Base-by-base conservation (phyloP, 163 green algal genomes). In the Trebouxia gelatinosa region DNA sequence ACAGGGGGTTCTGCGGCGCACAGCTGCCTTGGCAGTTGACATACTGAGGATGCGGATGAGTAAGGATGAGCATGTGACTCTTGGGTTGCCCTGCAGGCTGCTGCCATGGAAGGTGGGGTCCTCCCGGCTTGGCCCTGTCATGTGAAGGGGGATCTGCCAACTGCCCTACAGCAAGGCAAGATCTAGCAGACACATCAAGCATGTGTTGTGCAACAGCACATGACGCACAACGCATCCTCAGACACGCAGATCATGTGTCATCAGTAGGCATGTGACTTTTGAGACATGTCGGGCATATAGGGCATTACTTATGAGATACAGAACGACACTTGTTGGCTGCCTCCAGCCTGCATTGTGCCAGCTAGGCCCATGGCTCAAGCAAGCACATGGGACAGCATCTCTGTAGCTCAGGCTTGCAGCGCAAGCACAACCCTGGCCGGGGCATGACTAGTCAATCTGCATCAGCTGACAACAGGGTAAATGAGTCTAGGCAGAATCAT, bases 31-130 rank as follows among this genome's bases (percentile, higher is more conserved):
- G 16, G 59, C 66, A 32, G 38, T n/a, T 54, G 26, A 34, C 43
- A 75, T 59, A 13, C 62, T 82, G 23, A 87, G 39, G 17, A 90
- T 48, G n/a, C 84, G 74, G 34, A 92, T 54, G 40, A 92, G 82
- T 74, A 92, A 65, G 16, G 81, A 87, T 28, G 87, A 80, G 64
- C 88, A 92, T 0, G 85, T 80, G 70, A 92, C 50, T 13, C 88
- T 70, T 3, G 85, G 79, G 3, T 78, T 64, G 31, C 34, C 57
- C 7, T 89, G 83, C 51, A 91, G 74, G 70, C 58, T 85, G 35
- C 40, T 51, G 5, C 26, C 81, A 26, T 79, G 61, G 51, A 92
- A 85, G 16, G 51, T 78, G 48, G 78, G 62, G 26, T 54, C 38
- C 21, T 67, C 76, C 2, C 70, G 29, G 26, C 72, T 64, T 7